Conservation (phyloP, 2,329 filamentous ascomycete genomes). For the Pestalotiopsis sp. region DNA sequence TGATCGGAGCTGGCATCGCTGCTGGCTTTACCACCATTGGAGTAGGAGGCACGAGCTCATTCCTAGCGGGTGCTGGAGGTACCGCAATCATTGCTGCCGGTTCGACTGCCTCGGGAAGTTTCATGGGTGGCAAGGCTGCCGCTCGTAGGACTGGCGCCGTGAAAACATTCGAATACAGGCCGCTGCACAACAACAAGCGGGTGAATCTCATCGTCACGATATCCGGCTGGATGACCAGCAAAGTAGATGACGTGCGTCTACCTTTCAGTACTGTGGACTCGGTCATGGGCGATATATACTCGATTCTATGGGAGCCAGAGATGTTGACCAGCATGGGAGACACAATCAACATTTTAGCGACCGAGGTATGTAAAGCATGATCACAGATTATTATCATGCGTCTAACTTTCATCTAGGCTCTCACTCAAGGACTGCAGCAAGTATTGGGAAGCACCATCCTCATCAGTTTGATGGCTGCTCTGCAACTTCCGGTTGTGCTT, state of each 20-base stretch:
- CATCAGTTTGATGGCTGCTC: constrained; percentile 84
- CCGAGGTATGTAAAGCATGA: constrained; percentile 68
- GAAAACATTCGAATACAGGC: constrained; percentile 94
- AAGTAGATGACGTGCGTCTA: constrained; percentile 92
- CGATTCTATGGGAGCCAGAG: constrained; percentile 95
- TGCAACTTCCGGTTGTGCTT: constrained; percentile 89
- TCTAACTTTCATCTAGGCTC: constrained; percentile 61
- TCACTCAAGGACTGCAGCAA: constrained; percentile 96
- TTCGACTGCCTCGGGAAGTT: constrained; percentile 82
- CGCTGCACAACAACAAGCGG: constrained; percentile 95
- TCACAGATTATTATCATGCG: constrained; percentile 3
- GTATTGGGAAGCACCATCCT: constrained; percentile 89
- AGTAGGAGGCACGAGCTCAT: constrained; percentile 83
- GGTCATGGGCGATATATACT: constrained; percentile 98
- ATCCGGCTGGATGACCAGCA: constrained; percentile 98
- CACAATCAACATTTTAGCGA: constrained; percentile 97
- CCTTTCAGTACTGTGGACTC: constrained; percentile 97
- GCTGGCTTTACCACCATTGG: constrained; percentile 96
- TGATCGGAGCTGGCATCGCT: constrained; percentile 91
- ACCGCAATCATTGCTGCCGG: constrained; percentile 92
- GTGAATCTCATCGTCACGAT: constrained; percentile 95
- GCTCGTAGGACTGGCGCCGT: constrained; percentile 87
- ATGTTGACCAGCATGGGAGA: constrained; percentile 98
- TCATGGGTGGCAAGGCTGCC: constrained; percentile 86
- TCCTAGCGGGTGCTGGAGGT: constrained; percentile 88